A percentile compares a stretch with the other conserved stretches of the same genome.
Evolutionary conservation across 2,329 filamentous ascomycete genomes (phyloP).

Genomic region (Fulvia fulva): DNA sequence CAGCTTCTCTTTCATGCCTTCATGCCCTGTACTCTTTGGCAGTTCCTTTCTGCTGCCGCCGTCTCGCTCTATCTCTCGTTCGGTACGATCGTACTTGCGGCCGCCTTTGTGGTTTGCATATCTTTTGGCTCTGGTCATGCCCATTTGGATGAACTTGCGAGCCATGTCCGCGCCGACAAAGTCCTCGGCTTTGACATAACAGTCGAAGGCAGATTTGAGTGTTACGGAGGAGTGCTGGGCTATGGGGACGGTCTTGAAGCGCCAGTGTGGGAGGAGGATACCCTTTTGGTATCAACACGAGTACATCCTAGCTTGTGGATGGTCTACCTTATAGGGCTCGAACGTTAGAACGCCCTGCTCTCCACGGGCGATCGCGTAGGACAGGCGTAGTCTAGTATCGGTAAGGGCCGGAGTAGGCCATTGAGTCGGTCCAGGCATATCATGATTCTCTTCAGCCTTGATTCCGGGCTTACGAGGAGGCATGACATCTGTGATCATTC

Average conservation of each 20-base stretch:
- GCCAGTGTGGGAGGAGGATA: slow-evolving; percentile 56
- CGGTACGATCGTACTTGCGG: slow-evolving; percentile 49
- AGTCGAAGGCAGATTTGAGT: slow-evolving; percentile 50
- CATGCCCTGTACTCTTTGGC: slow-evolving; percentile 43
- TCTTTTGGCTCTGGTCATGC: slow-evolving; percentile 55
- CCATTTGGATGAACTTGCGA: slow-evolving; percentile 63
- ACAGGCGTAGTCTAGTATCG: slow-evolving; percentile 40
- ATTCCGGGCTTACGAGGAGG: not conserved
- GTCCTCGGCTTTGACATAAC: slow-evolving; percentile 50
- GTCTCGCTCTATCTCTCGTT: slow-evolving; percentile 30
- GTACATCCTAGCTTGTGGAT: slow-evolving; percentile 1
- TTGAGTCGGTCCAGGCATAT: not conserved
- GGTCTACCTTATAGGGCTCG: slow-evolving; percentile 55
- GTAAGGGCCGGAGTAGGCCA: slow-evolving; percentile 26
- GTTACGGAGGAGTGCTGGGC: slow-evolving; percentile 48
- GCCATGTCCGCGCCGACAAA: slow-evolving; percentile 64
- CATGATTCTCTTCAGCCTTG: not conserved
- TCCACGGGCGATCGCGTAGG: slow-evolving; percentile 57
- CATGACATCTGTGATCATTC: not conserved
- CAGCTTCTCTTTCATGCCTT: slow-evolving; percentile 49
- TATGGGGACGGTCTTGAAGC: slow-evolving; percentile 53
- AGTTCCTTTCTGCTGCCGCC: slow-evolving; percentile 33
- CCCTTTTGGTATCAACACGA: slow-evolving; percentile 30
- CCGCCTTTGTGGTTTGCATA: slow-evolving; percentile 40
- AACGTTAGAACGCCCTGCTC: slow-evolving; percentile 60